These are phyloP conservation scores for Ustilago loliicola DNA, from an alignment of 1,284 basidiomycete genomes.

Conservation along the genomic window DNA sequence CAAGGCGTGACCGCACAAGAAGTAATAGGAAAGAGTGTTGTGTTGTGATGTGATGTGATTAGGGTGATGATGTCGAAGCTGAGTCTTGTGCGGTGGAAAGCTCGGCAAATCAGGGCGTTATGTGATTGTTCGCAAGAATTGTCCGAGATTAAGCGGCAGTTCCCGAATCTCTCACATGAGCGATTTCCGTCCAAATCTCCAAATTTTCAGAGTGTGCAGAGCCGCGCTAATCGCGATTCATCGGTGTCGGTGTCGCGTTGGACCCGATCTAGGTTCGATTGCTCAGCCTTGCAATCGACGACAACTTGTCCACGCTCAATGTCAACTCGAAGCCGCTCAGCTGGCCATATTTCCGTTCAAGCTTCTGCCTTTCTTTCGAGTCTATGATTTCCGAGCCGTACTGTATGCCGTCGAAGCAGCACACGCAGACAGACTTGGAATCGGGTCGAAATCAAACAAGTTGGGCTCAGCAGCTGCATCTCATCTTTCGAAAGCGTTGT, in stretches of 20 bases:
- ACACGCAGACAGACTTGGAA: background rate
- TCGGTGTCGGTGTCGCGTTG: background rate
- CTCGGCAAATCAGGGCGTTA: conserved; percentile 7
- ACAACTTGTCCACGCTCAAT: background rate
- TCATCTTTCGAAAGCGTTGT: too few species aligned
- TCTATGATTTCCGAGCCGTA: too few species aligned
- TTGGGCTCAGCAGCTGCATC: background rate
- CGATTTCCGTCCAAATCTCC: background rate
- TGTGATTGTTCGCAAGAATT: background rate
- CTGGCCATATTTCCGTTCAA: too few species aligned
- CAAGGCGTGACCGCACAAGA: background rate
- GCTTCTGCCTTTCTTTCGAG: too few species aligned
- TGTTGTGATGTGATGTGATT: conserved; percentile 3
- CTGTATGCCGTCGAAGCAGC: too few species aligned
- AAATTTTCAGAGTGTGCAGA: background rate
- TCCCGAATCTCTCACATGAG: conserved; percentile 5
- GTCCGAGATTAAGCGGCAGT: conserved; percentile 8
- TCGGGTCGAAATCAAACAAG: background rate
- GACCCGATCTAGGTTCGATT: background rate
- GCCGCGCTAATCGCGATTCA: conserved; percentile 3
- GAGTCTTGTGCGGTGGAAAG: background rate
- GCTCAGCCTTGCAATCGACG: background rate
- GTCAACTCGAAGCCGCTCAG: too few species aligned
- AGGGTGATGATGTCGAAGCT: conserved; percentile 4
- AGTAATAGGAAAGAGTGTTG: conserved; percentile 1